Base-by-base conservation (phyloP, 2,329 filamentous ascomycete species). In the Fusarium longipes region DNA sequence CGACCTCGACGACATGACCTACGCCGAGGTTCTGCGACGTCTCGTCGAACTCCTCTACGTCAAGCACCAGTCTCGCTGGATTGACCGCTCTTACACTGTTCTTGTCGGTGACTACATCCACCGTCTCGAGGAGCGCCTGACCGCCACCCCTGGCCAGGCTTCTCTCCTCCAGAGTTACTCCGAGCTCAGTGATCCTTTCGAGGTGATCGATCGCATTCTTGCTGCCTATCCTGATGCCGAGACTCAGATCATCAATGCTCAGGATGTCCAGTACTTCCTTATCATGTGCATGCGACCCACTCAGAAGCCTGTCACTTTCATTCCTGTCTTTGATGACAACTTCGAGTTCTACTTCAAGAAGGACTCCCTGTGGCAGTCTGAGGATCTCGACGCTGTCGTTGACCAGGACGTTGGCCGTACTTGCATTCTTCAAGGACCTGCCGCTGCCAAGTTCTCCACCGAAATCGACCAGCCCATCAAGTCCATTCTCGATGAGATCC, bases 311-410 rank as follows among this genome's bases (percentile, higher is more conserved):
- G 92, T 96, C 27, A 96, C 95, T 1, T 99, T 99, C 77, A 94
- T 99, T 29, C 96, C 96, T 7, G 86, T 91, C n/a, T 86, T 99
- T 22, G 96, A 99, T 74, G 93, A 97, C 67, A 97, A 95, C 77
- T 99, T 99, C 71, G 96, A 99, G 77, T 97, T 96, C 82, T 99
- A 93, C 84, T 99, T 99, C 90, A 99, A 99, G 89, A 99, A 99
- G 84, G 96, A 99, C 79, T 99, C 96, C 2, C 87, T 99, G 9
- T 99, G 96, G 96, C 96, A 99, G 81, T 98, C 96, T 1, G 96
- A 99, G 81, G 96, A 99, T 75, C 85, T 99, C 12, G 95, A 96
- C 75, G 96, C 96, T 53, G 94, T 99, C 58, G 94, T 97, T 63
- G 95, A 86, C 71, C 96, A 98, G 80, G 96, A 99, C 77, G 96